Base-by-base conservation (phyloP, 495 filamentous ascomycete genomes). In the Trichoderma erinaceum region DNA sequence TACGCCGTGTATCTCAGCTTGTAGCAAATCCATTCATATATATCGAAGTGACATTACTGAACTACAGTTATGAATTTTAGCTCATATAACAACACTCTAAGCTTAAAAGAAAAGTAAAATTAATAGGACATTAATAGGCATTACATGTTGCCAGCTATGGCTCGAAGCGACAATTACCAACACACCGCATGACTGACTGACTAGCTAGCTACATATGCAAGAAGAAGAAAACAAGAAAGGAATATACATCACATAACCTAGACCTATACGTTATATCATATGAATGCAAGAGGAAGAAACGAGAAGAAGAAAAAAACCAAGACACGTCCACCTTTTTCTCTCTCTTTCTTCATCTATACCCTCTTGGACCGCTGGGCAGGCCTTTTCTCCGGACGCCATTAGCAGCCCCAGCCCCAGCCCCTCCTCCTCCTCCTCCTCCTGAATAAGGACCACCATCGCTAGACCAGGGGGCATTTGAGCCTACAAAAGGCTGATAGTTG, bases 331-430 rank as follows among this genome's bases (percentile, higher is more conserved):
- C 18, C 13, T 48, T 48, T 48, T 13, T 11, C 50, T 61, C 56
- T 15, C 23, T 25, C 8, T 13, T 2, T n/a, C 43, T n/a, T 50
- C 43, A 66, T 66, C 65, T 66, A n/a, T 66, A 66, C 41, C 41
- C 65, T 69, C 81, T 74, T 13, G 85, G 83, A 21, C 83, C 82
- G 66, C 76, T 83, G 38, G 83, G 85, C 64, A 87, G 70, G 48
- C 85, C 84, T 65, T 78, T 73, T 61, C 78, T 73, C 11, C 75
- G 72, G 44, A 80, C 71, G 48, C 75, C 73, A 65, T 69, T 72
- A 4, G 43, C 73, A 72, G 50, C 69, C 74, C 75, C 72, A 18
- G 75, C 73, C 21, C 29, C 29, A 29, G 75, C 73, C 21, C 29
- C 29, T 1, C 72, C 74, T n/a, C 77, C 76, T 56, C 77, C 78